phyloP scores from a whole-genome alignment of 371 early-diverging fungal genomes.

The Amoeboaphelidium occidentale region DNA sequence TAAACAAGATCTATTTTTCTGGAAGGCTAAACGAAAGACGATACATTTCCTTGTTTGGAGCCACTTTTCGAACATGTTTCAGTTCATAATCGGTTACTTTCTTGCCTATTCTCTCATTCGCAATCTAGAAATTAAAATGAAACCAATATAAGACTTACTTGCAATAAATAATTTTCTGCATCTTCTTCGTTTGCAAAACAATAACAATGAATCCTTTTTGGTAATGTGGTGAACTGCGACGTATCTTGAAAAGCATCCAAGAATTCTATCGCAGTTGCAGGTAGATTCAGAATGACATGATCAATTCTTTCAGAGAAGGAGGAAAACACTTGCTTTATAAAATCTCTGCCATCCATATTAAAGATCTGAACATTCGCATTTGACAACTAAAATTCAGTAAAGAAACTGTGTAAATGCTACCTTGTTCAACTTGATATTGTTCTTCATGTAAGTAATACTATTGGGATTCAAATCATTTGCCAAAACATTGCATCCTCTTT shows the following conservation, averaged over 20 bases:
- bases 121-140: not conserved
- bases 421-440: slow-evolving; percentile 65
- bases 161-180: slow-evolving; percentile 22
- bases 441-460: slow-evolving; percentile 48
- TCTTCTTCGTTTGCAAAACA: slow-evolving; percentile 58
- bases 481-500: slow-evolving; percentile 51
- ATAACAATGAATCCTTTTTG: slow-evolving; percentile 63
- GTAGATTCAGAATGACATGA: slow-evolving; percentile 94
- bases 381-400: not conserved
- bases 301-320: slow-evolving; percentile 10
- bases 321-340: slow-evolving; percentile 39
- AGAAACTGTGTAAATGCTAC: slow-evolving; percentile 10
- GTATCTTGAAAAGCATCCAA: slow-evolving; percentile 30
- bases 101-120: no score
- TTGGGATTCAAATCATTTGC: slow-evolving; percentile 95
- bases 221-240: slow-evolving; percentile 22
- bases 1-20: no score
- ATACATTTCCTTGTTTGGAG: slow-evolving; percentile 94
- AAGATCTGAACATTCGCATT: slow-evolving; percentile 23
- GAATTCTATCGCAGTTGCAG: slow-evolving; percentile 86
- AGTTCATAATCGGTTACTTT: no score
- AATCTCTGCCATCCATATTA: slow-evolving; percentile 77
- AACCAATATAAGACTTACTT: not conserved
- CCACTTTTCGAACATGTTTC: slow-evolving; percentile 69
- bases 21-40: slow-evolving; percentile 67